Conservation (phyloP, 768 basidiomycete genomes). For the Heimioporus sp. region DNA sequence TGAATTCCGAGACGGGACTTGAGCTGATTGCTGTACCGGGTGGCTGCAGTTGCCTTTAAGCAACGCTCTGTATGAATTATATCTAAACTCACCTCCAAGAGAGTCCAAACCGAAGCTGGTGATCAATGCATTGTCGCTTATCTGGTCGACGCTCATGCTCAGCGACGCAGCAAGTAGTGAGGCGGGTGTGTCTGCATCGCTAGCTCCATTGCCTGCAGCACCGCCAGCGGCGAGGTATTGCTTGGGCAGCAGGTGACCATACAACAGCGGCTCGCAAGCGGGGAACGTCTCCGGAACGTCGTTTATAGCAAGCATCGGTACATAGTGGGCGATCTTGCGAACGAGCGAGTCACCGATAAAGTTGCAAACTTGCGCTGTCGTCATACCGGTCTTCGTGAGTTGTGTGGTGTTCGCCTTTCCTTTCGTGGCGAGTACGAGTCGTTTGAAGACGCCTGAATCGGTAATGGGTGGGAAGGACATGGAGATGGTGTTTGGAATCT, state of each 20-base stretch:
- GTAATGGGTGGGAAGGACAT: conserved; percentile 35
- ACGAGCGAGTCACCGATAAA: conserved; percentile 30
- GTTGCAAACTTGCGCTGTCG: conserved; percentile 31
- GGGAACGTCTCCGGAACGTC: conserved; percentile 26
- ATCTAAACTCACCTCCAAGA: conserved; percentile 20
- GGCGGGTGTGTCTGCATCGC: conserved; percentile 20
- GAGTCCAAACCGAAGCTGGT: conserved; percentile 27
- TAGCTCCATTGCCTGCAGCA: conserved; percentile 9
- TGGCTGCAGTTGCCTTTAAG: conserved; percentile 13
- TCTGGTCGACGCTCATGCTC: conserved; percentile 26
- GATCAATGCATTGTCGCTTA: conserved; percentile 29
- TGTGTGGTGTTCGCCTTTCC: conserved; percentile 29
- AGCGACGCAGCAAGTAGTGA: conserved; percentile 24
- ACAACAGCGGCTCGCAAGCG: conserved; percentile 25
- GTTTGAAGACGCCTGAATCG: conserved; percentile 35
- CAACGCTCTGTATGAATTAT: background rate
- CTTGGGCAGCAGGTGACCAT: conserved; percentile 23
- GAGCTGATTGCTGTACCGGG: conserved; percentile 30
- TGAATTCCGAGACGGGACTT: conserved; percentile 26
- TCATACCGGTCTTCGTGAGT: conserved; percentile 32
- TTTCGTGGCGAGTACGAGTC: conserved; percentile 25
- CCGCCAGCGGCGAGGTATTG: conserved; percentile 18
- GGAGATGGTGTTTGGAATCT: conserved; percentile 31
- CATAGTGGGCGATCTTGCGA: conserved; percentile 30
- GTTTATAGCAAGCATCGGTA: conserved; percentile 25